These are phyloP conservation scores for Brassica cretica DNA, from an alignment of 345 rosid genomes.

Conservation along the genomic window DNA sequence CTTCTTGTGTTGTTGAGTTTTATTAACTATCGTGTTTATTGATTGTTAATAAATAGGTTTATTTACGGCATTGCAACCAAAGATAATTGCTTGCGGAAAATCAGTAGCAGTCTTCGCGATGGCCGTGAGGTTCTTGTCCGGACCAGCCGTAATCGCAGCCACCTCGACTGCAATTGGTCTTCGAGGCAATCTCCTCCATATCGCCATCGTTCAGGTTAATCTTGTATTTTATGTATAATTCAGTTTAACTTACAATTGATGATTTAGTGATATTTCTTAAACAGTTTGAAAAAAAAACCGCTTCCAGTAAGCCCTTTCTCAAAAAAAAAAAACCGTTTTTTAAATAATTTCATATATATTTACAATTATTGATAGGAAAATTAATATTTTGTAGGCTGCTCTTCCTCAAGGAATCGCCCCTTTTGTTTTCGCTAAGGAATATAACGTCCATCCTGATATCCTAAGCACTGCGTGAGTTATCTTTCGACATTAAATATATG, in stretches of 20 bases:
- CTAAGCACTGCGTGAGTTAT: slow-evolving; percentile 69
- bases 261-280: not conserved
- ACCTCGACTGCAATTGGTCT: slow-evolving; percentile 76
- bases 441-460: slow-evolving; percentile 66
- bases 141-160: slow-evolving; percentile 89
- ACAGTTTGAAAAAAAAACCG: not conserved
- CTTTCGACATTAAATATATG: not conserved
- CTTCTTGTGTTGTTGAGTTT: not conserved
- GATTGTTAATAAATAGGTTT: slow-evolving; percentile 43
- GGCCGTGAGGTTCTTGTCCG: slow-evolving; percentile 80
- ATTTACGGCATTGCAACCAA: slow-evolving; percentile 87
- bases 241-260: not conserved
- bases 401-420: slow-evolving; percentile 74
- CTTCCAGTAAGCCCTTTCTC: no score
- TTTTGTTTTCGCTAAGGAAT: slow-evolving; percentile 71
- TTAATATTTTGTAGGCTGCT: slow-evolving; percentile 53
- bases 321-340: no score
- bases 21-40: not conserved
- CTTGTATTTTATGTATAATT: not conserved
- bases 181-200: slow-evolving; percentile 69
- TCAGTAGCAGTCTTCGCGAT: slow-evolving; percentile 75
- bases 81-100: slow-evolving; percentile 76
- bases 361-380: not conserved
- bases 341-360: not conserved
- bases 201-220: slow-evolving; percentile 72